Percentiles rank a stretch among this genome's conserved stretches.
Conservation (phyloP, 768 basidiomycete genomes). For the Suillus paluster region DNA sequence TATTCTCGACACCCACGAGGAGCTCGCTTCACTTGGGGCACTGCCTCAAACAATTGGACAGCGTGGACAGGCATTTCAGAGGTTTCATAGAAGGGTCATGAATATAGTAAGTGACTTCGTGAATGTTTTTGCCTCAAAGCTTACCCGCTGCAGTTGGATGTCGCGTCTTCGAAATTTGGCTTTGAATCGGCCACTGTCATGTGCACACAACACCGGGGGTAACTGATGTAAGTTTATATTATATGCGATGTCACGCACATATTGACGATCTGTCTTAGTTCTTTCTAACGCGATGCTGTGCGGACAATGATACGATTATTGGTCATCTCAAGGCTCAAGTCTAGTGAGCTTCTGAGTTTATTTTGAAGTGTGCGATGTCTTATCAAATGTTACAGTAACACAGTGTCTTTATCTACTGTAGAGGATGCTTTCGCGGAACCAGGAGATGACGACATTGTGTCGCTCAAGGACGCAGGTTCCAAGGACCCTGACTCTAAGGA, state of each 20-base stretch:
- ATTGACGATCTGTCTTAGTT: conserved; percentile 1
- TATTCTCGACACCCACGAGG: too few relatives aligned
- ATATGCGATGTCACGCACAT: background rate
- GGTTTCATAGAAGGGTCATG: too few relatives aligned
- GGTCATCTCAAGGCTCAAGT: conserved; percentile 12
- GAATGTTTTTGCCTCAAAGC: too few relatives aligned
- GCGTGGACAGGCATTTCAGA: background rate
- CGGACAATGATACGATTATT: background rate
- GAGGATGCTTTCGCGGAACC: background rate
- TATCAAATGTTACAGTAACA: background rate
- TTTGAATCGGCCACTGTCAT: background rate
- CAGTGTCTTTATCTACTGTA: background rate
- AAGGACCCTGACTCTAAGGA: background rate
- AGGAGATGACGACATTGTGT: background rate
- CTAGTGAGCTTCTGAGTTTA: conserved; percentile 12
- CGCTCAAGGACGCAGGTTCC: background rate
- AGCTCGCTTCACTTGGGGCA: background rate
- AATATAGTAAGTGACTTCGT: too few relatives aligned
- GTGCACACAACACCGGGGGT: conserved; percentile 9
- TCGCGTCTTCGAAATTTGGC: too few relatives aligned
- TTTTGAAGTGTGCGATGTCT: background rate
- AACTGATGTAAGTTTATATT: conserved; percentile 3
- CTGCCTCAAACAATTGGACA: background rate
- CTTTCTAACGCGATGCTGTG: conserved; percentile 4
- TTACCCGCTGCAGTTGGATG: too few relatives aligned